Base-by-base conservation (phyloP, 495 filamentous ascomycete species). In the Cercophora samala region DNA sequence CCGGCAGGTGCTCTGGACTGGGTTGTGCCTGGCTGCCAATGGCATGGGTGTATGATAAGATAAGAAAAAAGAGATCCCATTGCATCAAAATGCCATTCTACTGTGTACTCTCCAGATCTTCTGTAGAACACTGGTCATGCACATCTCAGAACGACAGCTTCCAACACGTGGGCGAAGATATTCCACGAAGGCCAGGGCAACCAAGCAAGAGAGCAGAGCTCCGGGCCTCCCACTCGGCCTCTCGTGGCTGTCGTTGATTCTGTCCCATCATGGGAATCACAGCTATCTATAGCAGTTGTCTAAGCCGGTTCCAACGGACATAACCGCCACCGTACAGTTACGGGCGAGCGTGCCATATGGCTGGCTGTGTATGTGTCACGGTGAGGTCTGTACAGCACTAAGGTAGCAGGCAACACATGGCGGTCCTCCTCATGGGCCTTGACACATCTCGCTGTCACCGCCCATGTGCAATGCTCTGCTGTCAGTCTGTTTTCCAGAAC, bases 381-480 rank as follows among this genome's bases (percentile, higher is more conserved):
- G 54, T 58, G 54, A 21, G 15, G 21, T 58, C 18, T 58, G 23
- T 46, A 46, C 6, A 46, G 37, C 37, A 46, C 37, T 46, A n/a
- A n/a, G n/a, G n/a, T n/a, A 46, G 37, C 37, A 46, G 15, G 37
- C 37, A 46, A 46, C 37, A 46, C 37, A 46, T 46, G 37, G 37
- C 37, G 37, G 37, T 17, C 37, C 3, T 46, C 53, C 13, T 18
- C 52, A 54, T 54, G n/a, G n/a, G n/a, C 13, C n/a, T 23, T 56
- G 53, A 56, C 53, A 56, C n/a, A 19, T 56, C n/a, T 24, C n/a
- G 19, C 56, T 32, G 66, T 64, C 66, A 60, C 55, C 62, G 66
- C 62, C 63, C 63, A 18, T 6, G 29, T 52, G 55, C 55, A 22
- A 18, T 53, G n/a, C 42, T 63, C 61, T 52, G 60, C 42, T 37